These are phyloP conservation scores for Pugionium dolabratum DNA, from an alignment of 345 rosid species.

Conservation along the genomic window DNA sequence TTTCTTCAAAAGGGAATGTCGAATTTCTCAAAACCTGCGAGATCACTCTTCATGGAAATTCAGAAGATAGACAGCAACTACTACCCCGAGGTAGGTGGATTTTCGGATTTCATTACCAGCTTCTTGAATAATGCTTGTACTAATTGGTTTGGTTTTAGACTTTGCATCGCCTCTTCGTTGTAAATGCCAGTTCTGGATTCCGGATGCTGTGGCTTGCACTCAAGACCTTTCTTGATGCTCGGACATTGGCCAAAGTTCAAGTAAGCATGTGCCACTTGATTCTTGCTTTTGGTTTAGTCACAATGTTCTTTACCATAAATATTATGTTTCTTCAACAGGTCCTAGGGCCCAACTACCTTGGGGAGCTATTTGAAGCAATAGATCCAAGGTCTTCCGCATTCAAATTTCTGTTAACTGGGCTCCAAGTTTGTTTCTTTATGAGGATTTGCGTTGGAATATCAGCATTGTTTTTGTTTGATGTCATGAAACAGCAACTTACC, in stretches of 20 bases:
- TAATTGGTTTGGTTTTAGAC: constrained; percentile 51
- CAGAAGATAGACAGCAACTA: constrained; percentile 76
- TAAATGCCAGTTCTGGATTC: constrained; percentile 90
- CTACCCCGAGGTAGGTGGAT: constrained; percentile 74
- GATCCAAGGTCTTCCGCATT: constrained; percentile 55
- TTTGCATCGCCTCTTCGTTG: constrained; percentile 73
- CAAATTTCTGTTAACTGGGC: too few relatives aligned
- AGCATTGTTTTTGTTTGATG: constrained; percentile 11
- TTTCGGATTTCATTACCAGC: constrained; percentile 8
- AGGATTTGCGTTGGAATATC: constrained; percentile 13
- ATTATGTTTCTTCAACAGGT: constrained; percentile 50
- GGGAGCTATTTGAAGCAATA: constrained; percentile 69
- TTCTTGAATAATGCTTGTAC: constrained; percentile 8
- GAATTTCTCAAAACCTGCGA: constrained; percentile 75
- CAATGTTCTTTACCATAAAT: background rate
- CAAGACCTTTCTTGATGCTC: constrained; percentile 83
- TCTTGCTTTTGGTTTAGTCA: constrained; percentile 3
- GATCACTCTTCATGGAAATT: constrained; percentile 68
- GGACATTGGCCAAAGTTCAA: constrained; percentile 79
- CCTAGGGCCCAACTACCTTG: constrained; percentile 71
- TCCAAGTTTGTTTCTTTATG: background rate
- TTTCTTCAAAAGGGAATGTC: constrained; percentile 61
- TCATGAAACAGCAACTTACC: constrained; percentile 77
- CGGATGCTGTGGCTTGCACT: constrained; percentile 94
- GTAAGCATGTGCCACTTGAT: constrained; percentile 43